Base-by-base conservation (phyloP, 805 yeast species). In the Saccharomycopsis babjevae region DNA sequence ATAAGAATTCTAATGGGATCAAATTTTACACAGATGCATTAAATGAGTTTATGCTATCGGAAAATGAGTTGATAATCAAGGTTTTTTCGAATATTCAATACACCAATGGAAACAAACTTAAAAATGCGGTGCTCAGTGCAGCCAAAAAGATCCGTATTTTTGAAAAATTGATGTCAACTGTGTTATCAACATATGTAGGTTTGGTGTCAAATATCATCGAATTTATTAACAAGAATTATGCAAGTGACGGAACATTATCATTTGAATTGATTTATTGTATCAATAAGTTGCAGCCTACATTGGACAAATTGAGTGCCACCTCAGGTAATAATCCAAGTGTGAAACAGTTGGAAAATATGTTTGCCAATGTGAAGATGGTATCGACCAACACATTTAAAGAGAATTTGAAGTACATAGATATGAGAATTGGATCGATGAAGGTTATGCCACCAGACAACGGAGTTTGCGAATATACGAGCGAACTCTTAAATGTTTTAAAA, bases 401-500 rank as follows among this genome's bases (percentile, higher is more conserved):
- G 59, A 77, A 83, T 57, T 76, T 89, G 61, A 73, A 73, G 54
- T 79, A 77, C 62, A 83, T 88, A 36, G 88, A 83, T 55, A 68
- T 69, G 3, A 75, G 82, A 54, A 80, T 84, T 18, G 72, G 68
- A 18, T 67, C 75, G n/a, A 69, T 67, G 39, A 68, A 82, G 60
- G 74, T 77, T 1, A 69, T 86, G 46, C 86, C 89, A 11, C 78
- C 79, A 56, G 97, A 89, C 64, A 81, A 79, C 66, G 88, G 88
- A 58, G 82, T 89, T 54, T 79, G 88, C 52, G 91, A 85, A 67
- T 78, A 83, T 16, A 85, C 89, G 0, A 84, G 85, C n/a, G 93
- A 87, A 61, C 73, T 84, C 8, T 81, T 88, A 75, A 83, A 91
- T 0, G 78, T 83, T 62, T 73, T 90, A 58, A 77, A 89, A 54